Percentiles rank a stretch among this genome's conserved stretches.
These are phyloP conservation scores for Macrophomina phaseolina DNA, from an alignment of 2,329 filamentous ascomycete species.

Conservation along the genomic window DNA sequence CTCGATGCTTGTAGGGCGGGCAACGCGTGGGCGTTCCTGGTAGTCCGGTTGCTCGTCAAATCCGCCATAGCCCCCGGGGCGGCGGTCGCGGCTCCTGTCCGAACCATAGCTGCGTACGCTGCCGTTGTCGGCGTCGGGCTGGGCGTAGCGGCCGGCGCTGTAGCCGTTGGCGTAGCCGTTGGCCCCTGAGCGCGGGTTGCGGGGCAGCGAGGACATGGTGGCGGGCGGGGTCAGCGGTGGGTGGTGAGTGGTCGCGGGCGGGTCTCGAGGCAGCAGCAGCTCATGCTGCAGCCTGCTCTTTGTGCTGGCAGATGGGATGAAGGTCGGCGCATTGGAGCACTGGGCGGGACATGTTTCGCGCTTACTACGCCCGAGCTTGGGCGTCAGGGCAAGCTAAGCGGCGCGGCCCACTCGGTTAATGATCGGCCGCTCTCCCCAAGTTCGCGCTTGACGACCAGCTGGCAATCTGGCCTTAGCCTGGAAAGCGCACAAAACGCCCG, in stretches of 20 bases:
- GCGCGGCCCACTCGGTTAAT: conserved; percentile 18
- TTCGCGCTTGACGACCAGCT: conserved; percentile 20
- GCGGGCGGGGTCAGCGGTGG: conserved; percentile 14
- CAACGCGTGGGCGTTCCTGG: conserved; percentile 38
- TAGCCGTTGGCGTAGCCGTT: conserved; percentile 50
- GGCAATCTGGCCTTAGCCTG: conserved; percentile 27
- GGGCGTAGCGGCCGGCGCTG: conserved; percentile 40
- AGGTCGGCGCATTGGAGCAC: conserved; percentile 10
- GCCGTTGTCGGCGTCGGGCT: conserved; percentile 38
- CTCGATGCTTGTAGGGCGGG: conserved; percentile 49
- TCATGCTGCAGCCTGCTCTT: conserved; percentile 28
- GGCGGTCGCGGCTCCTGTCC: conserved; percentile 36
- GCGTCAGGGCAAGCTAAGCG: background rate
- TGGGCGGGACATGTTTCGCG: conserved; percentile 24
- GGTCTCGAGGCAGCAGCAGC: conserved; percentile 10
- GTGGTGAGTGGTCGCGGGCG: conserved; percentile 4
- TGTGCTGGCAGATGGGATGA: conserved; percentile 1
- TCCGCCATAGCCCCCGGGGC: conserved; percentile 49
- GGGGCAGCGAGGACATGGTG: conserved; percentile 46
- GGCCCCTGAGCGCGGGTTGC: conserved; percentile 37
- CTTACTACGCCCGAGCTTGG: conserved; percentile 16
- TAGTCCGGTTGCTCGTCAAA: conserved; percentile 30
- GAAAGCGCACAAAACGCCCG: conserved; percentile 27
- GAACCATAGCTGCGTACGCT: conserved; percentile 30
- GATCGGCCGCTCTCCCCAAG: conserved; percentile 19